Evolutionary conservation across 768 basidiomycete genomes (phyloP), one percentile per base, ranked within the genome.

Genomic region (Russula emetica): DNA sequence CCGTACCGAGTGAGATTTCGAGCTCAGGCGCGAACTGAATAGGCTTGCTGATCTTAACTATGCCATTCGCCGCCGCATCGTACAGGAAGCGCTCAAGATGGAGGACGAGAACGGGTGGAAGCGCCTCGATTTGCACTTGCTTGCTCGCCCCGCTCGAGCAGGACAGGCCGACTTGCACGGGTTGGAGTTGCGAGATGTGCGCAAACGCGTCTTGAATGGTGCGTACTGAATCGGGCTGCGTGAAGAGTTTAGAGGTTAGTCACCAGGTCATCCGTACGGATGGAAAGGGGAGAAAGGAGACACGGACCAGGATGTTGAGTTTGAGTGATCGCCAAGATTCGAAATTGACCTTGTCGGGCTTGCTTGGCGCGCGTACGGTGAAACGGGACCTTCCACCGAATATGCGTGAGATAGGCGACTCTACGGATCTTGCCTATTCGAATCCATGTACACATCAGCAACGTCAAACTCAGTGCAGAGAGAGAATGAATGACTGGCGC

Each of bases 351-450:
- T 18, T 42, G 42, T 20, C 42, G 14, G 42, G 42, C 20, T 42
- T 10, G 42, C 5, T 42, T 42, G 42, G 42, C 42, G 42, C 1
- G 14, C 14, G 42, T 8, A 42, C 18, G 1, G 90, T 87, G n/a
- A 90, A 90, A n/a, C 94, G 85, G 75, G 94, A 88, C 71, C 90
- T 92, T 38, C 96, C 94, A 30, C 94, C 92, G 70, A 99, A 99
- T 63, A 99, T 90, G 28, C 88, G 80, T 0, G 92, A 90, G 57
- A 99, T 90, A 0, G 94, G 89, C 3, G 92, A 91, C 68, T 97
- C 93, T 2, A 82, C 80, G 0, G 83, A 81, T 74, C 89, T 92
- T 51, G 85, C 85, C 90, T 93, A 66, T 24, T 60, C 38, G 65
- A 58, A 36, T 22, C 16, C 20, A 67, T 32, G 26, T 38, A 7